A percentile compares a stretch with the other conserved stretches of the same genome.
Evolutionary conservation across 495 filamentous ascomycete species (phyloP).

Genomic region (Cladorrhinum samala): DNA sequence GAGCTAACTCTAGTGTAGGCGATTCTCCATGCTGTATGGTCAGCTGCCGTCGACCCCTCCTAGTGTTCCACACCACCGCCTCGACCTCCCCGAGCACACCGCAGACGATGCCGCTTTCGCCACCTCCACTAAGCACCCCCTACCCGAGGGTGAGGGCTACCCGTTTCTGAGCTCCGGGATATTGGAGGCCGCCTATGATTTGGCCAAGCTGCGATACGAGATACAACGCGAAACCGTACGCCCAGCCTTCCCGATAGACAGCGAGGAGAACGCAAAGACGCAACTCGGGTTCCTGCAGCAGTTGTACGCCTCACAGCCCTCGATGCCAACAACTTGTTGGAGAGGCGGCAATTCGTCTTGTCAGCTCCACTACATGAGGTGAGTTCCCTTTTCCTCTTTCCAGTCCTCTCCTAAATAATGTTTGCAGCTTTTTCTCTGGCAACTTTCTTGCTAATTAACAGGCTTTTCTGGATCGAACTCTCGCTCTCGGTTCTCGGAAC

Average conservation of each 20-base stretch:
- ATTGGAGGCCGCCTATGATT: background rate
- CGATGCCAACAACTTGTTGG: too few relatives aligned
- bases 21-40: background rate
- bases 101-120: background rate
- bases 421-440: background rate
- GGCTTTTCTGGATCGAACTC: background rate
- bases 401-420: too few relatives aligned
- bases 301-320: too few relatives aligned
- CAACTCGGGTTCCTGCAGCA: background rate
- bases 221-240: background rate
- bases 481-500: background rate
- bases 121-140: background rate
- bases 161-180: too few relatives aligned
- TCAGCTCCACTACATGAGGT: too few relatives aligned
- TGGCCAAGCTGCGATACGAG: background rate
- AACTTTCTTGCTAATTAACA: background rate
- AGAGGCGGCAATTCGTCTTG: too few relatives aligned
- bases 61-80: background rate
- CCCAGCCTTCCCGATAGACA: background rate
- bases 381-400: too few relatives aligned
- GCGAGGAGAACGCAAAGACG: background rate
- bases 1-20: background rate
- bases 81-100: background rate
- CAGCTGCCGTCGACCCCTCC: background rate
- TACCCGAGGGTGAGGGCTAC: too few relatives aligned